Evolutionary conservation across 2,329 filamentous ascomycete species (phyloP).

Genomic region (Apiospora marii): DNA sequence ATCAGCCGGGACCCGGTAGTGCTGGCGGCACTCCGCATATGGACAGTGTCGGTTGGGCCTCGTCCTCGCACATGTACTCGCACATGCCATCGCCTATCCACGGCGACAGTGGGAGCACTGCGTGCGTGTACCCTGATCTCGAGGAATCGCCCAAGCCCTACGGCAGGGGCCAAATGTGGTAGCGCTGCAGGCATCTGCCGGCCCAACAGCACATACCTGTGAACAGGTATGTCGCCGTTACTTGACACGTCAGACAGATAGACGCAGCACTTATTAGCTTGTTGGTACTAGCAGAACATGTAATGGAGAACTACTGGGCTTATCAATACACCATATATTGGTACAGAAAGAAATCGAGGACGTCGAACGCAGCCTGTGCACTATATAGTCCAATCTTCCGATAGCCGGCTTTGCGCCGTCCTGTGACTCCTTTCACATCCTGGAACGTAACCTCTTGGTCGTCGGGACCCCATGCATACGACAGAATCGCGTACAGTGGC

Average conservation of each 20-base stretch:
- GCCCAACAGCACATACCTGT: conserved; percentile 77
- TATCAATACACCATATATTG: no score
- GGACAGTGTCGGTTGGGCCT: conserved; percentile 83
- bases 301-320: no score
- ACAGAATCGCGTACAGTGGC: background rate
- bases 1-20: conserved; percentile 71
- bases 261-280: no score
- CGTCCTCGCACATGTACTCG: conserved; percentile 56
- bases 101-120: conserved; percentile 61
- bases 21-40: conserved; percentile 89
- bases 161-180: conserved; percentile 71
- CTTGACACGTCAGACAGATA: no score
- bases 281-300: no score
- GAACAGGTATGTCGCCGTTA: conserved; percentile 61
- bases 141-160: conserved; percentile 68
- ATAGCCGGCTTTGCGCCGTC: no score
- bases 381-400: background rate
- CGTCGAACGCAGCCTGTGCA: no score
- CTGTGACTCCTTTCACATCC: background rate
- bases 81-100: conserved; percentile 78
- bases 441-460: background rate
- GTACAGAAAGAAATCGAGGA: no score
- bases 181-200: conserved; percentile 68
- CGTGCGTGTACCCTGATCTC: conserved; percentile 84
- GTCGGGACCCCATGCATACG: no score